Base-by-base conservation (phyloP, 495 filamentous ascomycete genomes). In the Penicillium pancosmium region DNA sequence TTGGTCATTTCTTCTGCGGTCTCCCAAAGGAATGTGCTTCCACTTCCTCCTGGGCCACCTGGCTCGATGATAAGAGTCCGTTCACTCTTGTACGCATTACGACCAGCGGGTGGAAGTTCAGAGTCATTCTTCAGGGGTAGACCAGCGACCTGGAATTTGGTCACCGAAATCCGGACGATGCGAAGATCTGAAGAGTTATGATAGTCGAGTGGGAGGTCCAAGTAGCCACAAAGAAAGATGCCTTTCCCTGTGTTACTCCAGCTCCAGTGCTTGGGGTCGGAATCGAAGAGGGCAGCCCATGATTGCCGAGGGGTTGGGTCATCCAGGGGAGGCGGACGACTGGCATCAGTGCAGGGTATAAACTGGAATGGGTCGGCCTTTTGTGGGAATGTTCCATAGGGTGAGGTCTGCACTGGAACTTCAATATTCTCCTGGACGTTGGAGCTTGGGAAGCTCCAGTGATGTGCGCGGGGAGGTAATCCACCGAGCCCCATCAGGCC, bases 1-100 rank as follows among this genome's bases (percentile, higher is more conserved):
- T 62, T 48, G 13, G 63, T 56, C 18, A 38, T 44, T 16, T 62
- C 59, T 48, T 65, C 59, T 10, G 63, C 58, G 5, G 51, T 53
- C 9, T 56, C 34, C 59, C 63, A 62, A 1, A 58, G 38, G 15
- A 52, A 59, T 11, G 48, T 49, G 0, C 55, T 65, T 38, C 63
- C 63, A 19, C 63, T 65, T 7, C 55, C 58, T 27, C 63, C 63
- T 8, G 59, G 63, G 5, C 63, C 59, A 12, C 63, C 59, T 0
- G 63, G 63, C 11, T 65, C 47, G n/a, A 65, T 59, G 23, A 62
- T 65, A 34, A 65, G 54, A 12, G 63, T 65, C n/a, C 63, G 63
- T 11, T 59, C 50, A 54, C 59, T 65, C 41, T 46, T 59, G 33
- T 40, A 50, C 15, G 1, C 16, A 44, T 19, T 19, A 2, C 12